phyloP scores from a whole-genome alignment of 495 filamentous ascomycete species.

The Amniculicola lignicola region DNA sequence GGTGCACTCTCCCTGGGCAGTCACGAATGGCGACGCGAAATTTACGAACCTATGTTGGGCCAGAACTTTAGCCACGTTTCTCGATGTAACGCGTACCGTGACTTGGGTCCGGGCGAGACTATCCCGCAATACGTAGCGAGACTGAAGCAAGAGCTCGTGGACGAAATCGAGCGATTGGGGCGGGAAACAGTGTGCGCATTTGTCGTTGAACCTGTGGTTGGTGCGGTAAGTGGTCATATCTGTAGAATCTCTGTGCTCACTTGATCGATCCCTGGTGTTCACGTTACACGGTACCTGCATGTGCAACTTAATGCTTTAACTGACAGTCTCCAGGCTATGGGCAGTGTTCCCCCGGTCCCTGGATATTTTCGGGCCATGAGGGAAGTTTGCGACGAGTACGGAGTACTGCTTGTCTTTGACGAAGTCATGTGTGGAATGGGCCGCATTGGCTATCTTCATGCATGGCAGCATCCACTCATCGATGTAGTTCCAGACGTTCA shows the following conservation, averaged over 20 bases:
- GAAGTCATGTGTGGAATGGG: slow-evolving; percentile 71
- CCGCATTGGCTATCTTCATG: slow-evolving; percentile 41
- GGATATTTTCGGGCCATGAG: slow-evolving; percentile 66
- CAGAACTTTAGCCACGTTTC: slow-evolving; percentile 65
- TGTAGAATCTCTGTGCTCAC: too few relatives aligned
- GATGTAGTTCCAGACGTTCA: slow-evolving; percentile 45
- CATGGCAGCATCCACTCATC: slow-evolving; percentile 46
- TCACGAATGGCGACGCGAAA: slow-evolving; percentile 16
- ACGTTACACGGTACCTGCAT: too few relatives aligned
- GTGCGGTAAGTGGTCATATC: slow-evolving; percentile 44
- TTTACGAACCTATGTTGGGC: slow-evolving; percentile 56
- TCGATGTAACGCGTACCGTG: slow-evolving; percentile 66
- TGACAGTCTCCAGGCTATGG: slow-evolving; percentile 50
- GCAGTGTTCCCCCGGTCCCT: slow-evolving; percentile 59
- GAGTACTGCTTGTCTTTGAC: slow-evolving; percentile 67
- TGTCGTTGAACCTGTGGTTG: slow-evolving; percentile 67
- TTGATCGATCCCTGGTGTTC: too few relatives aligned
- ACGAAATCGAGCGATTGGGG: slow-evolving; percentile 68
- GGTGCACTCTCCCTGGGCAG: slow-evolving; percentile 36
- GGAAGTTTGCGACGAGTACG: slow-evolving; percentile 60
- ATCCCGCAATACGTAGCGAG: slow-evolving; percentile 51
- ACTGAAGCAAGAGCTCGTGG: slow-evolving; percentile 66
- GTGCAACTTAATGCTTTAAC: too few relatives aligned
- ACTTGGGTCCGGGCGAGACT: slow-evolving; percentile 38
- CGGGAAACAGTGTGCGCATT: slow-evolving; percentile 73